Base-by-base conservation (phyloP, 305 asterid species). In the Fraxinus angustifolia region DNA sequence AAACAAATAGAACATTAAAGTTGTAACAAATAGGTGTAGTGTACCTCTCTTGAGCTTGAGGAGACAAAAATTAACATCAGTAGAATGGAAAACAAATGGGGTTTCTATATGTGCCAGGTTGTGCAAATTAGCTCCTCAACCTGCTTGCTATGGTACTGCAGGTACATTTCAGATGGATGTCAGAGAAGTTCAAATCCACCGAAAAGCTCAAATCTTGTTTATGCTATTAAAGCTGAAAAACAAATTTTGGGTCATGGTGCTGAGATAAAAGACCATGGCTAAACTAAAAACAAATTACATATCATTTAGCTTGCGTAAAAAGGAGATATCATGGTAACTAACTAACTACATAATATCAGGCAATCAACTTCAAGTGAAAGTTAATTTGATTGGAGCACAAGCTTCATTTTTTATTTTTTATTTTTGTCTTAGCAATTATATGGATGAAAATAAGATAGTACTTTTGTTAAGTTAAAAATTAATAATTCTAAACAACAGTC, bases 141-240 rank as follows among this genome's bases (percentile, higher is more conserved):
- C 89, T 89, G 93, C 89, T 87, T 87, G 90, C 76, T 71, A 71
- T 71, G 68, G 30, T 34, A 89, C 94, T 90, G 94, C 94, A 91
- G 90, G 48, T 88, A 88, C 89, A 88, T 87, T 83, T 83, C 87
- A 90, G 84, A 87, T 74, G 78, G 79, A 88, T 78, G 91, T 84
- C 87, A 85, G 79, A 71, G 76, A 71, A 58, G 48, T 34, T 71
- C 48, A 71, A 23, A 5, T 34, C 75, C 17, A 71, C 75, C 4
- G 0, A 33, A 16, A 71, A 33, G 75, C 75, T 71, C 76, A 71
- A 68, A 6, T 71, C 48, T 31, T 71, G 45, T 34, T 33, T n/a
- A 71, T 1, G n/a, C 48, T 71, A n/a, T 16, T 5, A 71, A 71
- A 71, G 28, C 76, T 16, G 48, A n/a, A 34, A 31, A 31, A 16